These are phyloP conservation scores for Ascoidea rubescens DNA, from an alignment of 805 yeast species.

Conservation along the genomic window DNA sequence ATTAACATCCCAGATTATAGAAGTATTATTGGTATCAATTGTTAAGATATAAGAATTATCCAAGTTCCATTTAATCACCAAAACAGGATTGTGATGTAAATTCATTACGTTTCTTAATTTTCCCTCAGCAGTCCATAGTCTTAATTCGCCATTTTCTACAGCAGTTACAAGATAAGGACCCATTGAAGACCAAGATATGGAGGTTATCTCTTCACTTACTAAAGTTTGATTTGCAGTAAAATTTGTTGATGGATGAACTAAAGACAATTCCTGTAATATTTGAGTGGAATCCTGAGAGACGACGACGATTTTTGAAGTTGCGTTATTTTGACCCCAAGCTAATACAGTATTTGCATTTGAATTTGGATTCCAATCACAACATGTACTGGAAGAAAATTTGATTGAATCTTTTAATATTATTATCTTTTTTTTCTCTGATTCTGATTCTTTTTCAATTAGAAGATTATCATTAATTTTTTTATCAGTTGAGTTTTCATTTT, in stretches of 20 bases:
- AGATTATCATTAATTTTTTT: too few relatives aligned
- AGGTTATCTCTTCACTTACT: slow-evolving; percentile 16
- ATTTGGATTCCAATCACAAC: slow-evolving; percentile 44
- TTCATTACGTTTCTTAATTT: slow-evolving; percentile 40
- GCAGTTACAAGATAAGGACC: slow-evolving; percentile 55
- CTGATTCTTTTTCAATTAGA: neutral
- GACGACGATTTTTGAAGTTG: slow-evolving; percentile 31
- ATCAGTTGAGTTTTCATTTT: neutral
- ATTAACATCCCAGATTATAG: slow-evolving; percentile 53
- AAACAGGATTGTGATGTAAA: slow-evolving; percentile 39
- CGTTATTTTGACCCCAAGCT: slow-evolving; percentile 40
- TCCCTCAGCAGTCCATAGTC: slow-evolving; percentile 72
- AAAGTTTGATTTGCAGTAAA: neutral
- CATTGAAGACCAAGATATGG: slow-evolving; percentile 48
- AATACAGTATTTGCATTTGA: slow-evolving; percentile 30
- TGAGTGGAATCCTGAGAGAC: slow-evolving; percentile 10
- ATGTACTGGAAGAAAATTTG: slow-evolving; percentile 2
- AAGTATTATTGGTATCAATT: slow-evolving; percentile 38
- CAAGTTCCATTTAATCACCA: slow-evolving; percentile 46
- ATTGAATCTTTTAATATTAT: neutral
- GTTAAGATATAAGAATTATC: slow-evolving; percentile 42
- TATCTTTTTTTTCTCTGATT: neutral
- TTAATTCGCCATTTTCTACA: slow-evolving; percentile 54
- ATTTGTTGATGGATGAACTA: slow-evolving; percentile 18
- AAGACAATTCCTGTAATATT: slow-evolving; percentile 11